A percentile compares a stretch with the other conserved stretches of the same genome.
These are phyloP conservation scores for Fusarium siculi DNA, from an alignment of 2,329 filamentous ascomycete species.

Conservation along the genomic window DNA sequence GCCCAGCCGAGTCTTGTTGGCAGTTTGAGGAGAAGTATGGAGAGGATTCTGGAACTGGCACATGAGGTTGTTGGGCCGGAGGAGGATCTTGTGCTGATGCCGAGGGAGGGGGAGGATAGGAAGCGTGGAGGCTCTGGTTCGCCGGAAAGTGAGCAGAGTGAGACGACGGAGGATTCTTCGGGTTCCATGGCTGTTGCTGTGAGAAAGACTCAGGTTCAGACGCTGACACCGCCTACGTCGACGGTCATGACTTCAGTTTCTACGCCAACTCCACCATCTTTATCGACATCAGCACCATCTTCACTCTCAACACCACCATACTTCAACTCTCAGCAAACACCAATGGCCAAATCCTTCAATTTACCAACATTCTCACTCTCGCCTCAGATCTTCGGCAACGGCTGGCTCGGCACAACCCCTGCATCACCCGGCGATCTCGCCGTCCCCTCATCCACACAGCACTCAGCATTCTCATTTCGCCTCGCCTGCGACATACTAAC, in stretches of 20 bases:
- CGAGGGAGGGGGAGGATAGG: background rate
- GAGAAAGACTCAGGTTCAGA: background rate
- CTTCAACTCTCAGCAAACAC: slow-evolving; percentile 7
- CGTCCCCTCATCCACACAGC: background rate
- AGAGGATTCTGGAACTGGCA: slow-evolving; percentile 38
- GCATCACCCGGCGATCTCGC: slow-evolving; percentile 14
- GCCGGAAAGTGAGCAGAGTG: slow-evolving; percentile 21
- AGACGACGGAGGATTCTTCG: slow-evolving; percentile 12
- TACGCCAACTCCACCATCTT: background rate
- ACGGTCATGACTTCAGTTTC: background rate
- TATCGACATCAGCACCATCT: background rate
- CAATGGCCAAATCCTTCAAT: slow-evolving; percentile 9
- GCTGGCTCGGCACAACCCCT: slow-evolving; percentile 35
- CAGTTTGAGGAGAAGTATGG: slow-evolving; percentile 35
- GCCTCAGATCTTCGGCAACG: slow-evolving; percentile 41
- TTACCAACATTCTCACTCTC: slow-evolving; percentile 15
- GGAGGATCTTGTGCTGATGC: slow-evolving; percentile 31
- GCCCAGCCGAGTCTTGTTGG: slow-evolving; percentile 33
- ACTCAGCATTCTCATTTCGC: slow-evolving; percentile 38
- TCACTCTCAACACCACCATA: slow-evolving; percentile 1
- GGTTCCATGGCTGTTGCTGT: slow-evolving; percentile 8
- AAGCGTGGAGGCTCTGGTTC: background rate
- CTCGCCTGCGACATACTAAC: slow-evolving; percentile 32
- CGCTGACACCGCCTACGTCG: background rate
- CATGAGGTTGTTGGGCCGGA: slow-evolving; percentile 43